These are phyloP conservation scores for Aspergillus aculeatinus DNA, from an alignment of 2,329 filamentous ascomycete genomes.

Conservation along the genomic window DNA sequence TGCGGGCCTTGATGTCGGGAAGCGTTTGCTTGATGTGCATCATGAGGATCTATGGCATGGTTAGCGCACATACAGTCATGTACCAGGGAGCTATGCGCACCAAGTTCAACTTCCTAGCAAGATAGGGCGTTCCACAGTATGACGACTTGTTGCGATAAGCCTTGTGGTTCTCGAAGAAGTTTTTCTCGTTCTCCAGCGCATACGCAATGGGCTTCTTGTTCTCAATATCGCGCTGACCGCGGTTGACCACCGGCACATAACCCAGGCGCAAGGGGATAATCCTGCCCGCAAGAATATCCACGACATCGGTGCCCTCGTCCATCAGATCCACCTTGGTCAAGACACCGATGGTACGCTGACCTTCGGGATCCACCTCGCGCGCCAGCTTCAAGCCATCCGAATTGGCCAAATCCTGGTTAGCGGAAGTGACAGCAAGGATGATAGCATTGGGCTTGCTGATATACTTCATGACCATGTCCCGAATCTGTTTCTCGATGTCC, in stretches of 20 bases:
- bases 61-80: neutral
- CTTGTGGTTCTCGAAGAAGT: conserved; percentile 98
- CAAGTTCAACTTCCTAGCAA: conserved; percentile 94
- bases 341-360: conserved; percentile 96
- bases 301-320: conserved; percentile 97
- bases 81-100: conserved; percentile 31
- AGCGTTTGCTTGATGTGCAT: conserved; percentile 99
- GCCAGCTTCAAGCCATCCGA: conserved; percentile 96
- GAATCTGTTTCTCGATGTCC: conserved; percentile 95
- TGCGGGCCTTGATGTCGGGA: conserved; percentile 96
- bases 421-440: conserved; percentile 91
- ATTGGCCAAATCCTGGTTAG: conserved; percentile 97
- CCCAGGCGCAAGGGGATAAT: conserved; percentile 93
- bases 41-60: conserved; percentile 74
- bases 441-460: conserved; percentile 99
- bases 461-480: conserved; percentile 97
- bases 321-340: conserved; percentile 98
- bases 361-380: conserved; percentile 93
- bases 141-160: conserved; percentile 98
- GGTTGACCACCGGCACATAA: conserved; percentile 96
- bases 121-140: conserved; percentile 96
- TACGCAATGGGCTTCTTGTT: conserved; percentile 93
- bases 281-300: conserved; percentile 95
- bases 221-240: conserved; percentile 96
- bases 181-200: conserved; percentile 89